Evolutionary conservation across 306 rosid genomes (phyloP).

Genomic region (Hippophae gyantsensis): DNA sequence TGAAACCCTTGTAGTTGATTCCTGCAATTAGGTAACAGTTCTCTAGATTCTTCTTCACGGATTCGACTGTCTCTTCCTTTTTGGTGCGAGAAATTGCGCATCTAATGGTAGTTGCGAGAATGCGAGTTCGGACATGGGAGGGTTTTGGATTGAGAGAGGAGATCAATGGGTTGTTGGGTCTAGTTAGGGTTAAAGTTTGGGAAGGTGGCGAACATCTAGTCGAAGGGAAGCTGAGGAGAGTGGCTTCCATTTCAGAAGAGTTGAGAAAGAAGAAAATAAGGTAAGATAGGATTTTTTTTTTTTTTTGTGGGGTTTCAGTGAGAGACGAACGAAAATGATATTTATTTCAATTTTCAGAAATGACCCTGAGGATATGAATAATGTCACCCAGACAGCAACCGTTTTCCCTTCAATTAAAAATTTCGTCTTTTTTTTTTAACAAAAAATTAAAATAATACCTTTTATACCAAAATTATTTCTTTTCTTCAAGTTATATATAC

Average conservation of each 20-base stretch:
- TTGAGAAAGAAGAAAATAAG: background rate
- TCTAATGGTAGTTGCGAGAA: conserved; percentile 27
- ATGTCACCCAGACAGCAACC: background rate
- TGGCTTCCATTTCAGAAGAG: conserved; percentile 51
- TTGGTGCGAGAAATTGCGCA: conserved; percentile 76
- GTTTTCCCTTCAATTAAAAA: no score
- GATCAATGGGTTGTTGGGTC: conserved; percentile 43
- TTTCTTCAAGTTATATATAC: no score
- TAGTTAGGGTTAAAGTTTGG: conserved; percentile 22
- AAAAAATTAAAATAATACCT: no score
- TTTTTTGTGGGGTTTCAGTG: background rate
- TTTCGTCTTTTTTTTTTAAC: no score
- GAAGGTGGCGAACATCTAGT: conserved; percentile 30
- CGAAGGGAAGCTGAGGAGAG: conserved; percentile 38
- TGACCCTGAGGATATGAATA: background rate
- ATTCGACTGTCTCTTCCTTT: conserved; percentile 71
- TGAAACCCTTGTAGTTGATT: conserved; percentile 78
- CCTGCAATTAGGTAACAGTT: conserved; percentile 77
- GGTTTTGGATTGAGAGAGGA: conserved; percentile 14
- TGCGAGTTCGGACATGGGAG: conserved; percentile 11
- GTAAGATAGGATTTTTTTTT: background rate
- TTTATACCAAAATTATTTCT: no score
- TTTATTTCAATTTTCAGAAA: background rate
- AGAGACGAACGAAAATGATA: background rate
- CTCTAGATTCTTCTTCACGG: conserved; percentile 52